These are phyloP conservation scores for Monosporozyma servazzii DNA, from an alignment of 805 yeast species.

Conservation along the genomic window DNA sequence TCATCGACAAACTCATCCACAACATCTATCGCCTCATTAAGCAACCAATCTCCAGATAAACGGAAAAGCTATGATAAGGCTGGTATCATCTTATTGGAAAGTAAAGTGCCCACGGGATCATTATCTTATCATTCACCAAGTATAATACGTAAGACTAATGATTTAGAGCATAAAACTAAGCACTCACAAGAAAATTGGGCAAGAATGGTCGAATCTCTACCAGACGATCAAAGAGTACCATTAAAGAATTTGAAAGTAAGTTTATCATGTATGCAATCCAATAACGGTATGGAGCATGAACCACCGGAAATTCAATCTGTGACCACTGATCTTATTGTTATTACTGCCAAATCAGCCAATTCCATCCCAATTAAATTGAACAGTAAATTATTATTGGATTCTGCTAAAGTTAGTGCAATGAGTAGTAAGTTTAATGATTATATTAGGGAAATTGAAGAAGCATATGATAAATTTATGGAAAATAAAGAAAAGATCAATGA, in stretches of 20 bases:
- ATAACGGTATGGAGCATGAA: constrained; percentile 12
- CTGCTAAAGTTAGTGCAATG: neutral
- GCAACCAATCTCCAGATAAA: neutral
- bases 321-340: constrained; percentile 22
- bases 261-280: constrained; percentile 24
- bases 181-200: constrained; percentile 27
- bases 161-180: constrained; percentile 19
- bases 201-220: constrained; percentile 14
- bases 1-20: neutral
- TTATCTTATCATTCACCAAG: constrained; percentile 30
- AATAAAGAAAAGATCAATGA: constrained; percentile 16
- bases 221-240: constrained; percentile 19
- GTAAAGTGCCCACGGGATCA: constrained; percentile 26
- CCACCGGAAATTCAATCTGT: constrained; percentile 25
- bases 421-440: constrained; percentile 14
- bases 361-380: constrained; percentile 34
- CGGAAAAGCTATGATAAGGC: constrained; percentile 7
- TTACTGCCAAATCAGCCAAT: constrained; percentile 27
- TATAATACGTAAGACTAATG: constrained; percentile 27
- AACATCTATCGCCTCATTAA: neutral
- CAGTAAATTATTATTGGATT: constrained; percentile 19
- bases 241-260: constrained; percentile 19
- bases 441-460: constrained; percentile 5
- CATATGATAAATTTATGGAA: constrained; percentile 13
- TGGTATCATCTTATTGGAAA: constrained; percentile 24